Evolutionary conservation across 2,329 filamentous ascomycete species (phyloP), one percentile per base, ranked within the genome.

Genomic region (Alternaria brassicae): DNA sequence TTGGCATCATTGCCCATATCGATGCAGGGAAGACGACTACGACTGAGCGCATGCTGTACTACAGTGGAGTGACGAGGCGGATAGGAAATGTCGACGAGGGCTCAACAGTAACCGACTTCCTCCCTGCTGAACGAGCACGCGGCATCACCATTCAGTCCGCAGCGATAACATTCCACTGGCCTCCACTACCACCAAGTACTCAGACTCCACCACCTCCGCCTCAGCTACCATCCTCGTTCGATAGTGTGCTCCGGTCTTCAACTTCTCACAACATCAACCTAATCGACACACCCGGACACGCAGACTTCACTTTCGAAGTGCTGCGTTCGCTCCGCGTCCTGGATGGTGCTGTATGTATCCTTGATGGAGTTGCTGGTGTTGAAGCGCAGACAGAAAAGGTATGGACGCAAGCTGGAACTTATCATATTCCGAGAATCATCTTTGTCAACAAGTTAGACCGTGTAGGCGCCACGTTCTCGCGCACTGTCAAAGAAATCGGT

Each of bases 1-100:
- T 99, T 75, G 95, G 95, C 62, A 98, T 99, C 68, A 97, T 99
- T 77, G 95, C 95, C 60, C 95, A 99, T 78, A 97, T 99, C 66
- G 95, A 98, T 88, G 95, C 95, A 56, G 95, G 95, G 8, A 99
- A 99, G 83, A 99, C 95, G 1, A 98, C 95, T 0, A 99, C 95
- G 0, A 98, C 95, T 3, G 95, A 99, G 87, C 93, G 95, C 58
- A 98, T 98, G 94, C 90, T 99, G 72, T 98, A 93, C 75, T 97
- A 97, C 73, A 96, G 92, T 76, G 94, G 95, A 48, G 89, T 93
- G 62, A 96, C 93, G 9, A 85, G 91, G 66, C 85, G 93, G 77
- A 88, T 97, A 72, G 95, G 95, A 81, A 84, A 97, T 78, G 95
- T 99, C 64, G 94, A 98, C 71, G 91, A 96, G 78, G 95, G 95